Conservation (phyloP, 805 yeast genomes). For the Sugiyamaella lignohabitans region DNA sequence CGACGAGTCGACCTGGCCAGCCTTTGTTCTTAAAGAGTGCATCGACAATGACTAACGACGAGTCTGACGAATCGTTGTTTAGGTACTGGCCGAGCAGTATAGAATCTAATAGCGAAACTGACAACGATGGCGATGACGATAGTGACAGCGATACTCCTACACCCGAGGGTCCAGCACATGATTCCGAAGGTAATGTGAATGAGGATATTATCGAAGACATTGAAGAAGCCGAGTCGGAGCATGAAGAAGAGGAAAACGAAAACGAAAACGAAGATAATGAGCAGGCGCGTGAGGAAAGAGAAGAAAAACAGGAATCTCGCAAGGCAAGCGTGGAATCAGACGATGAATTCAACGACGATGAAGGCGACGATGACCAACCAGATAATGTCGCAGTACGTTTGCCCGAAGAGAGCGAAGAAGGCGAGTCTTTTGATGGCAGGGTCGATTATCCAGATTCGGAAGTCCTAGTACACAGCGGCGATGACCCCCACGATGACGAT, state of each 20-base stretch:
- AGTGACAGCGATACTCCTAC: not conserved
- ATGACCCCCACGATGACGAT: not conserved
- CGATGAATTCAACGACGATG: not conserved
- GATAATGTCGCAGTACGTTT: conserved; percentile 1
- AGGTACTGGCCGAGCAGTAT: conserved; percentile 2
- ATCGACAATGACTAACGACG: not conserved
- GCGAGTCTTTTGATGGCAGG: too few species aligned
- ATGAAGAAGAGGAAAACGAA: not conserved
- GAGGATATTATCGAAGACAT: too few species aligned
- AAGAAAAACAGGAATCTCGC: not conserved
- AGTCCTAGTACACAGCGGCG: not conserved
- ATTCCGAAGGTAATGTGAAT: not conserved
- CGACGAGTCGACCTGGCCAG: not conserved
- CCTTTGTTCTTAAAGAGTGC: not conserved
- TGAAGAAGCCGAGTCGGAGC: not conserved
- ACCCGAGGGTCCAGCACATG: not conserved
- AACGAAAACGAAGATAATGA: not conserved
- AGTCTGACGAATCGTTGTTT: not conserved
- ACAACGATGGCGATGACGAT: not conserved
- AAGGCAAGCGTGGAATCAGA: not conserved
- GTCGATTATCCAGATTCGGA: not conserved
- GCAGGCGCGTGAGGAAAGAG: not conserved
- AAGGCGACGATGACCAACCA: not conserved
- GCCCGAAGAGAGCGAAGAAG: not conserved
- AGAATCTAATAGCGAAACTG: not conserved